Conservation (phyloP, 306 rosid species). For the Fragaria vesca region DNA sequence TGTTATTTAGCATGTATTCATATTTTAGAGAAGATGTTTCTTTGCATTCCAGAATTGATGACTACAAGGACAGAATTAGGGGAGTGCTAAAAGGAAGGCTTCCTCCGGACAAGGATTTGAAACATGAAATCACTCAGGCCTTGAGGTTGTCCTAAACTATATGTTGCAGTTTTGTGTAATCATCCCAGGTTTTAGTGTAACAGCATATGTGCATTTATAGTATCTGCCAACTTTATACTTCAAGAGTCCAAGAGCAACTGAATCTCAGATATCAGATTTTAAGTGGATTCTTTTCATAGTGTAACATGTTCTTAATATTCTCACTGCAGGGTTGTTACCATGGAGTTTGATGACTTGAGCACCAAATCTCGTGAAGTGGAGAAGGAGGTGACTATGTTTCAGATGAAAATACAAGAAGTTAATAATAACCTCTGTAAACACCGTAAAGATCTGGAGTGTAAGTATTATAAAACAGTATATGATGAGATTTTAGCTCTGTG, state of each 20-base stretch:
- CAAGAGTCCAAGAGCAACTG: not conserved
- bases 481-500: not conserved
- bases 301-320: not conserved
- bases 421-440: constrained; percentile 58
- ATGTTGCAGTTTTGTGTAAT: not conserved
- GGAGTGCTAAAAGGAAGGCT: constrained; percentile 84
- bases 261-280: not conserved
- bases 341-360: constrained; percentile 71
- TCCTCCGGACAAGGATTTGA: constrained; percentile 86
- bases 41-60: constrained; percentile 63
- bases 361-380: constrained; percentile 72
- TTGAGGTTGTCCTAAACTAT: constrained; percentile 51
- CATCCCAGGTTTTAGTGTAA: not conserved
- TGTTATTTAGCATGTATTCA: not conserved
- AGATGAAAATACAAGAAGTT: constrained; percentile 71
- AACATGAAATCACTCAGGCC: constrained; percentile 67
- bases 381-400: constrained; percentile 79
- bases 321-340: constrained; percentile 49
- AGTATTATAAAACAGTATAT: constrained; percentile 31
- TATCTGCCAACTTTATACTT: not conserved
- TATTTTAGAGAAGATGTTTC: constrained; percentile 21
- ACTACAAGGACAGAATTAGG: constrained; percentile 71
- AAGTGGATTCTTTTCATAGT: not conserved
- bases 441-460: constrained; percentile 79
- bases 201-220: not conserved